Evolutionary conservation across 208 protist genomes (phyloP), one percentile per base, ranked within the genome.

Genomic region (Acanthamoeba triangularis): DNA sequence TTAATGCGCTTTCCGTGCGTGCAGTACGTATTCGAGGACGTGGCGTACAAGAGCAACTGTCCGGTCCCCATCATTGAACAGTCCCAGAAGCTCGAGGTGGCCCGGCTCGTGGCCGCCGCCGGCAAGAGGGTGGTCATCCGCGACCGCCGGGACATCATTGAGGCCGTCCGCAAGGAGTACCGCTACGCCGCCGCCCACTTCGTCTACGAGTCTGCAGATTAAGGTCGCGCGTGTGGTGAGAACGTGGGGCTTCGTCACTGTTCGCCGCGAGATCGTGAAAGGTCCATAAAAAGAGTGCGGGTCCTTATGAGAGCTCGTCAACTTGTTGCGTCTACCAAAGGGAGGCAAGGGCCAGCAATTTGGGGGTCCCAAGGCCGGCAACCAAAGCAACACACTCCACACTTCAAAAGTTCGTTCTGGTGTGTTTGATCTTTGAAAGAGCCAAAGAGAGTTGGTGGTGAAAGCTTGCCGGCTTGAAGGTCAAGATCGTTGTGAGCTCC

Each of bases 51-150:
- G 80, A 49, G 44, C 47, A 88, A 96, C 49, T 97, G 96, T 54
- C 96, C 96, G 25, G 97, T 98, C 16, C 95, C 96, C 37, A 98
- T 98, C 59, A 97, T 97, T 35, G 97, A 98, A 92, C 95, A 98
- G 78, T 97, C 95, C 33, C 95, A 96, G 23, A 97, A 97, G 87
- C 69, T 98, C 2, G 65, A 95, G 56, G 96, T 98, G 74, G 97
- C 97, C 13, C 52, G 63, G 16, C 44, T 65, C 10, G 69, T 98
- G 10, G 96, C 93, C 63, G 78, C 97, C 14, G 37, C 16, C 16
- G 96, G 97, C 49, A 97, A 67, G n/a, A 8, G 80, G 1, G 97
- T 97, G 4, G 30, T 94, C 49, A 97, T 97, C 14, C 65, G 93
- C 14, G 96, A 97, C 47, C 41, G 96, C 28, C 25, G 88, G 30